A percentile compares a stretch with the other conserved stretches of the same genome.
Conservation (phyloP, 1,284 basidiomycete genomes). For the Pseudozyma pruni region DNA sequence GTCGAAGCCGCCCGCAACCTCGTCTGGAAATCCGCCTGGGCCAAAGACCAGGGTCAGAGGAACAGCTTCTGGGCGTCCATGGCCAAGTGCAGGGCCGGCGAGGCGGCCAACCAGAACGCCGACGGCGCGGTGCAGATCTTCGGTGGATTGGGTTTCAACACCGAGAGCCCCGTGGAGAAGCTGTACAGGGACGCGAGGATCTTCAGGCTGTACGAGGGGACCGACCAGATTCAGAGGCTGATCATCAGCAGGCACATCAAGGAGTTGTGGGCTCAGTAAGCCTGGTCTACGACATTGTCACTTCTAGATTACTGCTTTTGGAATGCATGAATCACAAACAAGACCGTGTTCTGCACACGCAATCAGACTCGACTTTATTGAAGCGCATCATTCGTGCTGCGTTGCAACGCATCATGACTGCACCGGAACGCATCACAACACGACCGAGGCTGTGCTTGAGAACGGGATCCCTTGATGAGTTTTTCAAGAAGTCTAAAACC, state of each 20-base stretch:
- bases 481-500: too few relatives aligned
- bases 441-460: too few relatives aligned
- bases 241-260: slow-evolving; percentile 64
- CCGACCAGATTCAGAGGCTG: slow-evolving; percentile 64
- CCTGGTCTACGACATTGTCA: too few relatives aligned
- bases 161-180: slow-evolving; percentile 73
- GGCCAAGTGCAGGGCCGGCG: slow-evolving; percentile 71
- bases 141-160: slow-evolving; percentile 72
- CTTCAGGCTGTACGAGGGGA: slow-evolving; percentile 65
- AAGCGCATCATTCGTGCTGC: too few relatives aligned
- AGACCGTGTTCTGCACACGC: too few relatives aligned
- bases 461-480: too few relatives aligned
- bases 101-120: slow-evolving; percentile 58
- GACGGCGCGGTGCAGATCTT: slow-evolving; percentile 70
- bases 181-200: slow-evolving; percentile 69
- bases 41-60: slow-evolving; percentile 71
- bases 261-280: slow-evolving; percentile 56
- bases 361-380: too few relatives aligned
- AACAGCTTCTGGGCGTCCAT: slow-evolving; percentile 73
- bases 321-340: not conserved
- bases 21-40: slow-evolving; percentile 71
- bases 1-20: slow-evolving; percentile 71
- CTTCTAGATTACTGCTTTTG: slow-evolving; percentile 5
- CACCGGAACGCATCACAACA: too few relatives aligned
- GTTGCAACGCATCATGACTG: too few relatives aligned